Base-by-base conservation (phyloP, 768 basidiomycete genomes). In the Paxillus rubicundulus region DNA sequence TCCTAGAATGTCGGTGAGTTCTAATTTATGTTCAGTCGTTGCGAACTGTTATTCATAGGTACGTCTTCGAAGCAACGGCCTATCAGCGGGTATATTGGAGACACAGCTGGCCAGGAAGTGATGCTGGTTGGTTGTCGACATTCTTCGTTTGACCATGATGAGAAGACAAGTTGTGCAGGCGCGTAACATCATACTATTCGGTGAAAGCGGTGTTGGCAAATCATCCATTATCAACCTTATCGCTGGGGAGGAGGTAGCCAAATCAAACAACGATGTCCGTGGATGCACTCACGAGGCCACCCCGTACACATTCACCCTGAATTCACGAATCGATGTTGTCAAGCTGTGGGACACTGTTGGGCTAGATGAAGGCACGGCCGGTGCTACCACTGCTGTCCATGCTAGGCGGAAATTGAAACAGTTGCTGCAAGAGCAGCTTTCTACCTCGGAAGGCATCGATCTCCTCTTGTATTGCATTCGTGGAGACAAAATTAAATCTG, bases 191-290 rank as follows among this genome's bases (percentile, higher is more conserved):
- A 62, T 77, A 32, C 18, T 77, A 3, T 74, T 76, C 28, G 61
- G 63, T 47, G 61, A 65, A 56, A 59, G 61, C 36, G 60, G 64
- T 43, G 64, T 72, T 46, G 70, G 71, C 16, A 76, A 77, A 59
- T 76, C 74, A 20, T 73, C 72, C 14, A 57, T 74, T 47, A 62
- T 76, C 51, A 77, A 76, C 50, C 57, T 69, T 59, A 47, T 76
- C 40, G 52, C 55, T 6, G 68, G 65, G 21, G n/a, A 44, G 2
- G 47, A 62, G 1, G 42, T 56, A 9, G 73, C 72, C 8, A 47
- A 41, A 1, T 62, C 63, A 13, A 70, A 69, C 16, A 69, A 64
- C 45, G 57, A 60, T 13, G 66, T 65, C 7, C 28, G 52, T 0
- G 70, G 69, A 24, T 67, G 65, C 42, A 74, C 72, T 1, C 60